Percentiles rank a stretch among this genome's conserved stretches.
phyloP scores from a whole-genome alignment of 2,329 filamentous ascomycete genomes.

The Aspergillus sp. region DNA sequence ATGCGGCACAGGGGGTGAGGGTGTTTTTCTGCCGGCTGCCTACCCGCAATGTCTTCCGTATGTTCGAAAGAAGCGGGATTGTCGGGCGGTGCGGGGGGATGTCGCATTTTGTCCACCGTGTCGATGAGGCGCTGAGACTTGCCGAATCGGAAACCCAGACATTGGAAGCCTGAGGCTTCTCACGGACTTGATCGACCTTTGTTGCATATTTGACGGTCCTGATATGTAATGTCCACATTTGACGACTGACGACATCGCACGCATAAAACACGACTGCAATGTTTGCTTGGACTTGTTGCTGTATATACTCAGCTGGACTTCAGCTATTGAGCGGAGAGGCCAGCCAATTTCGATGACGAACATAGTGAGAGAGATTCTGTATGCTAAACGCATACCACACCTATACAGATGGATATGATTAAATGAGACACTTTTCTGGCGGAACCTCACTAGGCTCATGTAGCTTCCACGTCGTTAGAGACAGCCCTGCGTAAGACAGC shows the following conservation, averaged over 20 bases:
- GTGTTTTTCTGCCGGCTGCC: slow-evolving; percentile 55
- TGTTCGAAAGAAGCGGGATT: slow-evolving; percentile 79
- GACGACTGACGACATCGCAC: slow-evolving; percentile 7
- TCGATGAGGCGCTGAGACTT: slow-evolving; percentile 78
- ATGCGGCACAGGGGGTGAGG: slow-evolving; percentile 69
- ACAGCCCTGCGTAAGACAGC: slow-evolving; percentile 29
- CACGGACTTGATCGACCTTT: background rate
- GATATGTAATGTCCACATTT: background rate
- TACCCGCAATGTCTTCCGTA: slow-evolving; percentile 60
- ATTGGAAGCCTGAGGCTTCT: slow-evolving; percentile 29
- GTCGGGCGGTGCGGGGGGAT: slow-evolving; percentile 76
- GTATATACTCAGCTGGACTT: background rate
- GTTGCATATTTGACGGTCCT: background rate
- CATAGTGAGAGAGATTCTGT: background rate
- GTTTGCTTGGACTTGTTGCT: background rate
- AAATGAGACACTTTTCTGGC: too few relatives aligned
- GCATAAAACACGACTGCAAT: background rate
- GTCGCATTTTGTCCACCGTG: slow-evolving; percentile 74
- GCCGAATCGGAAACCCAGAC: slow-evolving; percentile 67
- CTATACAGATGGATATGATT: background rate
- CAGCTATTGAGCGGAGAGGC: background rate
- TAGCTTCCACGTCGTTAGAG: slow-evolving; percentile 14
- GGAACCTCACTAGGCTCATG: background rate
- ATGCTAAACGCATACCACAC: background rate
- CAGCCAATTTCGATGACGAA: too few relatives aligned